These are phyloP conservation scores for Paecilomyces dactylethromorphus DNA, from an alignment of 2,329 filamentous ascomycete species.

Conservation along the genomic window DNA sequence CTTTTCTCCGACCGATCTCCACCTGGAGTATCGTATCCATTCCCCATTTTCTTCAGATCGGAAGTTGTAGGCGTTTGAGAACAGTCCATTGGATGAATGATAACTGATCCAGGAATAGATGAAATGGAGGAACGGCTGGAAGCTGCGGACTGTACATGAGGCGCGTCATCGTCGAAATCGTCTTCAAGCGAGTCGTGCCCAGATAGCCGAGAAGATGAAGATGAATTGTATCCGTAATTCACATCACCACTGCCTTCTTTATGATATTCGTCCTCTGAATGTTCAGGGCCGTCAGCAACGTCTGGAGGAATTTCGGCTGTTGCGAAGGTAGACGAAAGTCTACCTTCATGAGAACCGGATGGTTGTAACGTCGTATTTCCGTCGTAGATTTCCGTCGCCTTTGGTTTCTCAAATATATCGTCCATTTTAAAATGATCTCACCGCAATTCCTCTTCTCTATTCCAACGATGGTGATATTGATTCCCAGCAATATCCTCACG, in stretches of 20 bases:
- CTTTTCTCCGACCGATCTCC: constrained; percentile 11
- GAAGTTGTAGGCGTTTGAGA: constrained; percentile 14
- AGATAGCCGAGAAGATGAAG: constrained; percentile 25
- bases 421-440: neutral
- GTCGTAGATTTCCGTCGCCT: neutral
- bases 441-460: neutral
- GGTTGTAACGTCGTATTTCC: neutral
- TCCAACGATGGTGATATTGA: neutral
- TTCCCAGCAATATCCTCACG: neutral
- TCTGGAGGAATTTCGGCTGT: constrained; percentile 7
- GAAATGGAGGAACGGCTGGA: constrained; percentile 37
- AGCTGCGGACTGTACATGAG: constrained; percentile 18
- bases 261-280: neutral
- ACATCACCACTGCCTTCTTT: neutral
- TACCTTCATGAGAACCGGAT: neutral
- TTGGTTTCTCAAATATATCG: neutral
- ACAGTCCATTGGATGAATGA: constrained; percentile 24
- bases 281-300: neutral
- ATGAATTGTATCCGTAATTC: constrained; percentile 26
- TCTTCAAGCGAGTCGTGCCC: constrained; percentile 17
- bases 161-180: constrained; percentile 22
- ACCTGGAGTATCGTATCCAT: neutral
- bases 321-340: neutral
- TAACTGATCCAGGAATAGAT: constrained; percentile 33
- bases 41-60: constrained; percentile 4